Evolutionary conservation across 1,139 yeast species (phyloP).

Genomic region (Pichia norvegensis): DNA sequence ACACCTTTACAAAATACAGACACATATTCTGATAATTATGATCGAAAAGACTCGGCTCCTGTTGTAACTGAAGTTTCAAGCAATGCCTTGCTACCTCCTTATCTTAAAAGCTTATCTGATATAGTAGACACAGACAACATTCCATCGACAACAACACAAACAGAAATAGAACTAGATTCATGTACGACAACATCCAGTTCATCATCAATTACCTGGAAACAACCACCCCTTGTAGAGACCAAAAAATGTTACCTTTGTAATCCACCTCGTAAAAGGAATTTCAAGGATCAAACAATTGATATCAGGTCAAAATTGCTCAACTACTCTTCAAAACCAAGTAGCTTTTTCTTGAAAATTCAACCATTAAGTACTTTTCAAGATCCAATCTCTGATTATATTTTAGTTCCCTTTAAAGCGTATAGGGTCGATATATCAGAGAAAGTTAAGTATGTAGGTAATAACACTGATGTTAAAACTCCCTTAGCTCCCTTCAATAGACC

Average conservation of each 20-base stretch:
- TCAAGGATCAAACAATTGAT: not conserved
- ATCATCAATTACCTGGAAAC: not conserved
- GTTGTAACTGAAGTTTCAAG: not conserved
- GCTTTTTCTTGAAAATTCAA: not conserved
- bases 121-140: no score
- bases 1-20: not conserved
- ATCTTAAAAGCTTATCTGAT: not conserved
- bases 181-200: not conserved
- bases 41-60: not conserved
- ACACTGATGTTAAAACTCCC: not conserved
- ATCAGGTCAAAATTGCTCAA: not conserved
- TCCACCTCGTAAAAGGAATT: not conserved
- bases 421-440: no score
- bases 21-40: no score
- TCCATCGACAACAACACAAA: no score
- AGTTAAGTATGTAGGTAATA: not conserved
- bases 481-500: not conserved
- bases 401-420: not conserved
- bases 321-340: not conserved
- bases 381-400: not conserved
- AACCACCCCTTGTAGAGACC: not conserved
- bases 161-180: no score
- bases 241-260: not conserved
- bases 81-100: slow-evolving; percentile 2
- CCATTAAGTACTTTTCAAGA: not conserved